Evolutionary conservation across 306 rosid species (phyloP).

Genomic region (Vicia sativa): DNA sequence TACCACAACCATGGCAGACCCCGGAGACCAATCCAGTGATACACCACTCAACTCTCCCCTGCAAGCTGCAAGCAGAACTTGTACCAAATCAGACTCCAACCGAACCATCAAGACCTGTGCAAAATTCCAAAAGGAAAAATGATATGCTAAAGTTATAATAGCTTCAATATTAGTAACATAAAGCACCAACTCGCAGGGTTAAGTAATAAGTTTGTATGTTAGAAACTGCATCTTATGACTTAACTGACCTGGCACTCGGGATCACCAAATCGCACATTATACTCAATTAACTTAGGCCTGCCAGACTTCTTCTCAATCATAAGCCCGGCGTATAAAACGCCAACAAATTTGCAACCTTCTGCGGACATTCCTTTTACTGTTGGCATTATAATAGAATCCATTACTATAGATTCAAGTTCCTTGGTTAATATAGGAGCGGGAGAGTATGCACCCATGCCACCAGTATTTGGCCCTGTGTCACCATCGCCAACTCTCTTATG

Average conservation of each 20-base stretch:
- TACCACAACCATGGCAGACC: conserved; percentile 95
- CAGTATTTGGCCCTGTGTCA: conserved; percentile 94
- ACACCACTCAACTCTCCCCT: conserved; percentile 80
- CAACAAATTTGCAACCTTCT: conserved; percentile 92
- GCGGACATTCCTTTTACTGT: conserved; percentile 93
- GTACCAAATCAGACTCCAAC: conserved; percentile 85
- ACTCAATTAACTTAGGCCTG: conserved; percentile 89
- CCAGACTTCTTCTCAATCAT: conserved; percentile 97
- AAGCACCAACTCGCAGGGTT: too few relatives aligned
- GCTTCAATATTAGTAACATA: conserved; percentile 27
- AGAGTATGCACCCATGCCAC: conserved; percentile 99
- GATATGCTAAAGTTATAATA: not conserved
- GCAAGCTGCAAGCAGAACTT: conserved; percentile 92
- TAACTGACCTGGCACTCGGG: conserved; percentile 95
- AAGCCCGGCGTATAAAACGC: conserved; percentile 91
- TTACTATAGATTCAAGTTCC: conserved; percentile 75
- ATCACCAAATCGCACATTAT: conserved; percentile 97
- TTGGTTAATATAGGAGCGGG: conserved; percentile 85
- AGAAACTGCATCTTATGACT: conserved; percentile 33
- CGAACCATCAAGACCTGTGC: conserved; percentile 89
- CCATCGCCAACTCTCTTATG: conserved; percentile 96
- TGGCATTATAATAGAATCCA: conserved; percentile 86
- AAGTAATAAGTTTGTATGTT: too few relatives aligned
- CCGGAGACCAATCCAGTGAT: conserved; percentile 81
- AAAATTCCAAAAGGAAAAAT: conserved; percentile 32